Conservation (phyloP, 805 yeast genomes). For the Teunomyces panamensis region DNA sequence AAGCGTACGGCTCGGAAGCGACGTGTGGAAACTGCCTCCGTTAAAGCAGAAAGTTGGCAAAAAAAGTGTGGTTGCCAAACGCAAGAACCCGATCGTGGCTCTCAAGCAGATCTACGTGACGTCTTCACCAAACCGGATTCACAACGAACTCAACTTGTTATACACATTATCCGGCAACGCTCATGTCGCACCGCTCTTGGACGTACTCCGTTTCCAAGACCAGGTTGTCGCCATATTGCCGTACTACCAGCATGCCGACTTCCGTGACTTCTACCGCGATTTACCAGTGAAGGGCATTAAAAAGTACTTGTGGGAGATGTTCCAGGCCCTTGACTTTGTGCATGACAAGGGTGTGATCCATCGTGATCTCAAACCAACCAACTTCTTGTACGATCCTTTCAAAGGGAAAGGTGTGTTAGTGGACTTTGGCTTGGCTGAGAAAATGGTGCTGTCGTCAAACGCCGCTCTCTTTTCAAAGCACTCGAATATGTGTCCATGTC, state of each 20-base stretch:
- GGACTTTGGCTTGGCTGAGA: constrained; percentile 91
- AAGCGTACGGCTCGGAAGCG: constrained; percentile 34
- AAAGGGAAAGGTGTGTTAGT: constrained; percentile 76
- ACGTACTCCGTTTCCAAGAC: constrained; percentile 82
- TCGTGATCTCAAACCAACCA: constrained; percentile 52
- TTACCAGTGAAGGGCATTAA: constrained; percentile 77
- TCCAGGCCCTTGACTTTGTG: constrained; percentile 71
- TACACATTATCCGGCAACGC: constrained; percentile 65
- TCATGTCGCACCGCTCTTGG: constrained; percentile 84
- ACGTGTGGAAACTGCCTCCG: constrained; percentile 46
- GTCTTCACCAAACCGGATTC: constrained; percentile 87
- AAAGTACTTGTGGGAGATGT: constrained; percentile 72
- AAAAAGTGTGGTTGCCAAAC: constrained; percentile 16
- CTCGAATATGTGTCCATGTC: constrained; percentile 56
- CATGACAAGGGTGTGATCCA: constrained; percentile 40
- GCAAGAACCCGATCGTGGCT: constrained; percentile 63
- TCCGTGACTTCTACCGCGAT: constrained; percentile 80
- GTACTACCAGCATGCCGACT: constrained; percentile 86
- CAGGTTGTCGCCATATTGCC: constrained; percentile 93
- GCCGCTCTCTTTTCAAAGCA: constrained; percentile 9
- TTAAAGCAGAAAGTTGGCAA: constrained; percentile 26
- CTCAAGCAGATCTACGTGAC: constrained; percentile 92
- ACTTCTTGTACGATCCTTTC: constrained; percentile 66
- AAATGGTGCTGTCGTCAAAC: constrained; percentile 14
- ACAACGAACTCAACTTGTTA: constrained; percentile 79